These are phyloP conservation scores for Kewa caespitosa DNA, from an alignment of 179 eudicot genomes.

Conservation along the genomic window DNA sequence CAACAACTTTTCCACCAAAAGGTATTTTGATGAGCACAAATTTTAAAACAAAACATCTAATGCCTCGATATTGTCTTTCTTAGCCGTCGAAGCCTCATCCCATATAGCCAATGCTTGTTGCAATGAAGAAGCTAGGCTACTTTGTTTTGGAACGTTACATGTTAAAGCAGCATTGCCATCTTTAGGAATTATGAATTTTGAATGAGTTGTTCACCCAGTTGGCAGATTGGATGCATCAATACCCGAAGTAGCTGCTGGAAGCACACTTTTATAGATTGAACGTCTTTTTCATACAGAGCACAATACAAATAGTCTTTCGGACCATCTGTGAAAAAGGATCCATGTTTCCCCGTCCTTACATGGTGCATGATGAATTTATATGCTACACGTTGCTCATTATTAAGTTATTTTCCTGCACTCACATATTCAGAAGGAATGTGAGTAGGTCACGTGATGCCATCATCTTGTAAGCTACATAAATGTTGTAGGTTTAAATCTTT, in stretches of 20 bases:
- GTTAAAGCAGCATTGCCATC: no score
- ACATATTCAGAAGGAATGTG: neutral
- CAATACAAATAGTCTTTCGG: neutral
- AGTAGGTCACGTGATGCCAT: neutral
- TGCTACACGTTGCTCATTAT: neutral
- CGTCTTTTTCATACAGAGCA: neutral
- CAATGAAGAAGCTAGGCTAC: no score
- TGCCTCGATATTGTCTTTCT: no score
- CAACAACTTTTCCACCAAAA: no score
- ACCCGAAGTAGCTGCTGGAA: conserved; percentile 17
- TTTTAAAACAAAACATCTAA: no score
- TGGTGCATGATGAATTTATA: neutral
- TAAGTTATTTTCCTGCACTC: neutral
- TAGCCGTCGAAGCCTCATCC: no score
- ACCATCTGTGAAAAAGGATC: conserved; percentile 8
- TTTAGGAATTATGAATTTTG: no score
- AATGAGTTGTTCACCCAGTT: no score
- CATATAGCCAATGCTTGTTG: no score
- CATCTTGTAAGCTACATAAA: neutral
- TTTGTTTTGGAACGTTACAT: no score
- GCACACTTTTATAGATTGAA: conserved; percentile 12
- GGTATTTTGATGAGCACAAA: no score
- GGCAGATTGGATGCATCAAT: no score
- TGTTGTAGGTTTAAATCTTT: neutral
- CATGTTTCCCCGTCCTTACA: neutral